phyloP scores from a whole-genome alignment of 306 rosid species.

The Carpinus fangiana region DNA sequence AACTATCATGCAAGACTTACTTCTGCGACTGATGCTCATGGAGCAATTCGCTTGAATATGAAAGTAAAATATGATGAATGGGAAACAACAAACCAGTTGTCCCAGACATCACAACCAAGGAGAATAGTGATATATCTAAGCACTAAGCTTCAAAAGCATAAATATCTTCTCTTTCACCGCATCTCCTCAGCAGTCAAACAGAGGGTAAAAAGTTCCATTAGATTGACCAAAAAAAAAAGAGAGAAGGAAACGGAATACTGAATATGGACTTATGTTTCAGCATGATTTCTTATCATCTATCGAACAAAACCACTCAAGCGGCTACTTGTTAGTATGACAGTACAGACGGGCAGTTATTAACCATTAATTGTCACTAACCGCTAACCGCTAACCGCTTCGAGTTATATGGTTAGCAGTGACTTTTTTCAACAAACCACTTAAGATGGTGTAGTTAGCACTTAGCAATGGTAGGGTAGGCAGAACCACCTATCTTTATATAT shows the following conservation, averaged over 20 bases:
- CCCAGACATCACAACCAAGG: neutral
- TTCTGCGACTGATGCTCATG: neutral
- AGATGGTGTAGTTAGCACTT: no score
- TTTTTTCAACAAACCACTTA: no score
- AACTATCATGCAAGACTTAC: neutral
- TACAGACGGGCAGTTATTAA: no score
- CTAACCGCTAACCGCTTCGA: no score
- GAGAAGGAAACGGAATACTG: neutral
- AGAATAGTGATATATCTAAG: neutral
- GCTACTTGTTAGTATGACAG: no score
- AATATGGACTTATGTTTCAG: neutral
- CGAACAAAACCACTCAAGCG: neutral
- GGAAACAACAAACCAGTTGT: neutral
- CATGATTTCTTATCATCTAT: neutral
- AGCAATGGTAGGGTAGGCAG: no score
- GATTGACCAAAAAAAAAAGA: neutral
- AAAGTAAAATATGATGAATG: neutral
- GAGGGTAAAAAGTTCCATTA: neutral
- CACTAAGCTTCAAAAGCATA: neutral
- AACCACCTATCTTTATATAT: no score
- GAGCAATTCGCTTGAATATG: neutral
- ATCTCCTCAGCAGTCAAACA: neutral
- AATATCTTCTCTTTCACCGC: neutral
- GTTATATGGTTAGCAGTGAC: no score
- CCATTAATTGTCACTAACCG: no score